Conservation (phyloP, 345 rosid species). For the Eucalyptus tenuipes region DNA sequence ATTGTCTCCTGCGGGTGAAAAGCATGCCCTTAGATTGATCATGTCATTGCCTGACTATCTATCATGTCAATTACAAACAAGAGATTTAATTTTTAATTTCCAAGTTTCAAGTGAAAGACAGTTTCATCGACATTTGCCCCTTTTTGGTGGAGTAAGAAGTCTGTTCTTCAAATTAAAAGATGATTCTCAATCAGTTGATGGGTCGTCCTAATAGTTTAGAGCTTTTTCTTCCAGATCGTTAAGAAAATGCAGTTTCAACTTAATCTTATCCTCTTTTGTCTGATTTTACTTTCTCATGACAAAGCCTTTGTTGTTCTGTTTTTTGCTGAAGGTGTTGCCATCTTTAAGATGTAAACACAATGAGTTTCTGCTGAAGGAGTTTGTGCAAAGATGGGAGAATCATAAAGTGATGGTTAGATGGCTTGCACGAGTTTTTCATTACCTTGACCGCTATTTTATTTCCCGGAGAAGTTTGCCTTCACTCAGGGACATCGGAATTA, state of each 20-base stretch:
- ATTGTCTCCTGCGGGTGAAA: background rate
- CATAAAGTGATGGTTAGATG: slow-evolving; percentile 44
- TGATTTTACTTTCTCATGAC: background rate
- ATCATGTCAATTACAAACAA: background rate
- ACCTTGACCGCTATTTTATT: slow-evolving; percentile 35
- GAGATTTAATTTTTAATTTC: background rate
- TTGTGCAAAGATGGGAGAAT: slow-evolving; percentile 38
- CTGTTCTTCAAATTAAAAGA: background rate
- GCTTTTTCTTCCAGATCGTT: background rate
- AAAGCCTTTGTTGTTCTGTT: background rate
- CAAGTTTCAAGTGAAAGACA: background rate
- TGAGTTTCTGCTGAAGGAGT: slow-evolving; percentile 41
- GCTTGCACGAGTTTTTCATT: slow-evolving; percentile 40
- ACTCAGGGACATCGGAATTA: slow-evolving; percentile 29
- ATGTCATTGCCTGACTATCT: background rate
- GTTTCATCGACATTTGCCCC: background rate
- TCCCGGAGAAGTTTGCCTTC: slow-evolving; percentile 17
- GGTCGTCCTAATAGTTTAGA: background rate
- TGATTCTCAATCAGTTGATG: background rate
- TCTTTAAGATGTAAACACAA: slow-evolving; percentile 25
- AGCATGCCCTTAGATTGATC: background rate
- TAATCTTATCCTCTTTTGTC: background rate
- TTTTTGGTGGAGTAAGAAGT: background rate
- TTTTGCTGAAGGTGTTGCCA: slow-evolving; percentile 25
- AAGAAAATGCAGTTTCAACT: background rate